Evolutionary conservation across 345 rosid genomes (phyloP).

Genomic region (Linum trigynum): DNA sequence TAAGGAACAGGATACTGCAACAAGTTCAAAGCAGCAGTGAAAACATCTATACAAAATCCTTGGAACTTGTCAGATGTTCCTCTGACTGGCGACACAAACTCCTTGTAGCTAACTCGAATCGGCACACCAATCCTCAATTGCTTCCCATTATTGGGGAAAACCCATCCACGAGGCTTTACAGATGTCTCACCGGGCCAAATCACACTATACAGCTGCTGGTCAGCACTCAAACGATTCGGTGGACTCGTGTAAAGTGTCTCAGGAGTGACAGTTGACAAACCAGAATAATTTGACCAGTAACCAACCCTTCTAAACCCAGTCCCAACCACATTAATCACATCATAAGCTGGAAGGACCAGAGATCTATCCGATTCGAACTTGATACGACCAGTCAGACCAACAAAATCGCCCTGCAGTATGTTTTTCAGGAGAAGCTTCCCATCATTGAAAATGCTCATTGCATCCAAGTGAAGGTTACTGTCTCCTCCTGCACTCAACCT

Average conservation of each 20-base stretch:
- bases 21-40: constrained; percentile 5
- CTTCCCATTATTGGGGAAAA: constrained; percentile 1
- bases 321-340: background rate
- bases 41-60: constrained; percentile 25
- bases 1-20: constrained; percentile 17
- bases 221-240: background rate
- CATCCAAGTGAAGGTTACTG: background rate
- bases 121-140: constrained; percentile 12
- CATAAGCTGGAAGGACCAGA: constrained; percentile 1
- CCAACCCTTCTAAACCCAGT: background rate
- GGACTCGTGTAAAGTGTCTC: background rate
- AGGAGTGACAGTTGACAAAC: constrained; percentile 12
- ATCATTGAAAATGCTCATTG: constrained; percentile 8
- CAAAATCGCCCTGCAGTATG: constrained; percentile 5
- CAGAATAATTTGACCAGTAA: constrained; percentile 16
- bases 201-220: background rate
- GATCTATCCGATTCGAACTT: constrained; percentile 10
- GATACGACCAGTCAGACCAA: constrained; percentile 12
- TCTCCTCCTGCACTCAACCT: background rate
- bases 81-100: constrained; percentile 10
- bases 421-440: constrained; percentile 7
- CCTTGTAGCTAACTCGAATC: background rate
- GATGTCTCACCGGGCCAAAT: constrained; percentile 8
- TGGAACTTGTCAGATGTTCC: background rate
- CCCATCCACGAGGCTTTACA: constrained; percentile 15